Conservation (phyloP, 1,139 yeast species). For the Candida labiduridarum region DNA sequence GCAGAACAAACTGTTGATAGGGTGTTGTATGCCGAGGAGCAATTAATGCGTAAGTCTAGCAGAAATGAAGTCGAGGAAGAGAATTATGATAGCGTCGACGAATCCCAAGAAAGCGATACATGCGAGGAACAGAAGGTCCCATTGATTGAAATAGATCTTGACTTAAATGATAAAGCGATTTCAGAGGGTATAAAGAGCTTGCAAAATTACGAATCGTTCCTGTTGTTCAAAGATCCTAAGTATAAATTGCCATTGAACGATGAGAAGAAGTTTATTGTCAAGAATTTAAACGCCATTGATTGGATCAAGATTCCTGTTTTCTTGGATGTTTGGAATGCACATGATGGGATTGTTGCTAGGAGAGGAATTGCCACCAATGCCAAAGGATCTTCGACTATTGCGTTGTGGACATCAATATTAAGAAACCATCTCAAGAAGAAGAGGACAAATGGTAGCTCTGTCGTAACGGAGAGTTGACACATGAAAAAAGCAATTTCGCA, state of each 20-base stretch:
- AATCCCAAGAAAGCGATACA: constrained; percentile 4
- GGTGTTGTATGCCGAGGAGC: constrained; percentile 42
- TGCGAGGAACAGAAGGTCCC: constrained; percentile 14
- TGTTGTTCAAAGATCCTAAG: constrained; percentile 28
- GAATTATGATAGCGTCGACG: constrained; percentile 6
- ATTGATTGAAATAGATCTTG: constrained; percentile 24
- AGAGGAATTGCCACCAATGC: constrained; percentile 59
- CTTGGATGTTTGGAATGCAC: constrained; percentile 69
- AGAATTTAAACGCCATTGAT: constrained; percentile 53
- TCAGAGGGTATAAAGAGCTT: constrained; percentile 21
- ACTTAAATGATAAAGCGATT: constrained; percentile 30
- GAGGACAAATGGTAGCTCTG: neutral
- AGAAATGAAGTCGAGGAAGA: constrained; percentile 18
- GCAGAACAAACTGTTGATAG: constrained; percentile 42
- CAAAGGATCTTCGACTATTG: constrained; percentile 55
- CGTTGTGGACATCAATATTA: constrained; percentile 52
- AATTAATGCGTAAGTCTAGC: constrained; percentile 22
- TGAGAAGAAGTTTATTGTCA: constrained; percentile 43
- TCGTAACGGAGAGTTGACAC: neutral
- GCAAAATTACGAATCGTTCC: constrained; percentile 25
- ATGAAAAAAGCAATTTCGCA: neutral
- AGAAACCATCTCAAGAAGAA: constrained; percentile 32
- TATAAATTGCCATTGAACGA: constrained; percentile 42
- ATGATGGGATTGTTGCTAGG: constrained; percentile 72
- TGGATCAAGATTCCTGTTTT: constrained; percentile 72